phyloP scores from a whole-genome alignment of 352 stramenopile species.

The Phytophthora crassamura region DNA sequence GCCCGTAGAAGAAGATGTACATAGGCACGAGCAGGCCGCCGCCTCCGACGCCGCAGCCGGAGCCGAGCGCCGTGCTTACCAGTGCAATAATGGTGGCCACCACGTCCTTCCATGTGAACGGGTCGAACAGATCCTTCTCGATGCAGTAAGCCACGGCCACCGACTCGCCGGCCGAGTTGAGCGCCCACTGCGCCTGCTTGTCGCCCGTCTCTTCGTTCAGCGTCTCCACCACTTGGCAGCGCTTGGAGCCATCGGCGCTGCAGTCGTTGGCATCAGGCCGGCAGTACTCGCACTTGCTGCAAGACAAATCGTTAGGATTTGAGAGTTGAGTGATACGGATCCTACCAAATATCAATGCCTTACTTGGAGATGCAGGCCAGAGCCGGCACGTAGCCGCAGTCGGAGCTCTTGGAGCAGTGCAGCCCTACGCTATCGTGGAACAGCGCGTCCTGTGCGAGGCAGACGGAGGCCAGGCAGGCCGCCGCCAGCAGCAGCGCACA shows the following conservation, averaged over 20 bases:
- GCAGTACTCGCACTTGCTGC: slow-evolving; percentile 78
- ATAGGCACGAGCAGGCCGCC: slow-evolving; percentile 97
- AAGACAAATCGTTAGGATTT: not conserved
- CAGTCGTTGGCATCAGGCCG: slow-evolving; percentile 61
- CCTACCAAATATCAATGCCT: slow-evolving; percentile 1
- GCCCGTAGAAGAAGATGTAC: slow-evolving; percentile 96
- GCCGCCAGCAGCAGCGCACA: slow-evolving; percentile 6
- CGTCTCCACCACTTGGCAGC: slow-evolving; percentile 58
- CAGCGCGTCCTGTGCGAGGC: slow-evolving; percentile 10
- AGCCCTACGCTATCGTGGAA: slow-evolving; percentile 53
- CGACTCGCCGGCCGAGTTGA: slow-evolving; percentile 38
- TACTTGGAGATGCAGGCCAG: slow-evolving; percentile 74
- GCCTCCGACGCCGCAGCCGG: slow-evolving; percentile 92
- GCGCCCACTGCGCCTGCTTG: slow-evolving; percentile 40
- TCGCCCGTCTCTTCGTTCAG: slow-evolving; percentile 43
- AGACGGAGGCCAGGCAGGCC: slow-evolving; percentile 11
- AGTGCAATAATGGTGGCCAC: slow-evolving; percentile 77
- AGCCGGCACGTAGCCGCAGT: slow-evolving; percentile 82
- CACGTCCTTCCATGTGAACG: slow-evolving; percentile 75
- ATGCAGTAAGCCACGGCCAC: slow-evolving; percentile 70
- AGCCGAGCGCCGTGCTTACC: slow-evolving; percentile 89
- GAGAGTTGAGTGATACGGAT: not conserved
- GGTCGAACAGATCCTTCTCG: slow-evolving; percentile 84
- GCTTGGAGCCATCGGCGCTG: slow-evolving; percentile 62
- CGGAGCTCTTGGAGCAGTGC: slow-evolving; percentile 48